Evolutionary conservation across 495 filamentous ascomycete genomes (phyloP).

Genomic region (Penicillium tannophilum): DNA sequence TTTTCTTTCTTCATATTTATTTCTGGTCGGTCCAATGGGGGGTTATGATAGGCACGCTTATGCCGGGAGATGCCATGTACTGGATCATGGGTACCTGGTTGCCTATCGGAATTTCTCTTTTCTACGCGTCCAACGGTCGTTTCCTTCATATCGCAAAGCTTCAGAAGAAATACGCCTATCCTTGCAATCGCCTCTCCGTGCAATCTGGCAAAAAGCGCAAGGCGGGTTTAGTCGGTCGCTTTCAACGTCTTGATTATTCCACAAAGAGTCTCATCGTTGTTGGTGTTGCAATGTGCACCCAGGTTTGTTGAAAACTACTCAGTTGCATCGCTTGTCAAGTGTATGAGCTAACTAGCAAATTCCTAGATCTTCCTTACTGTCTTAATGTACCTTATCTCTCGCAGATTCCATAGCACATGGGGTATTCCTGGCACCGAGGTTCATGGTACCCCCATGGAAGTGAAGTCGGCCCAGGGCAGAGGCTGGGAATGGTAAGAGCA

Average conservation of each 20-base stretch:
- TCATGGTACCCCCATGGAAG: conserved; percentile 37
- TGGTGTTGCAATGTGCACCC: conserved; percentile 29
- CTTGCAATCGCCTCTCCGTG: background rate
- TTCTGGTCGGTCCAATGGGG: conserved; percentile 59
- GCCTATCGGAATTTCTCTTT: conserved; percentile 69
- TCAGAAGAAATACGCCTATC: conserved; percentile 34
- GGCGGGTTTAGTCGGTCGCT: conserved; percentile 27
- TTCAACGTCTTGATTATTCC: conserved; percentile 33
- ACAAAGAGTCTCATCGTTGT: conserved; percentile 30
- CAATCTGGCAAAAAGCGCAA: background rate
- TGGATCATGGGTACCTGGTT: conserved; percentile 77
- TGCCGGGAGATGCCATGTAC: conserved; percentile 61
- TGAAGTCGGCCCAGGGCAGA: conserved; percentile 42
- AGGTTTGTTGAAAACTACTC: conserved; percentile 20
- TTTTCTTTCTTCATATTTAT: conserved; percentile 67
- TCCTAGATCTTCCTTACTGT: conserved; percentile 58
- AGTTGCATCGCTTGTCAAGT: background rate
- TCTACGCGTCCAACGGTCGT: conserved; percentile 68
- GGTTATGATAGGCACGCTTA: conserved; percentile 59
- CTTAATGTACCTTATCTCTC: conserved; percentile 64
- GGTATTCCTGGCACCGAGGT: conserved; percentile 51
- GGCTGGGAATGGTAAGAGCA: conserved; percentile 66
- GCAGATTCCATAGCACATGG: conserved; percentile 64
- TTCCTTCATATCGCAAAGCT: conserved; percentile 63
- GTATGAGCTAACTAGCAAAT: background rate